These are phyloP conservation scores for Candida parachauliodes DNA, from an alignment of 805 yeast genomes.

Conservation along the genomic window DNA sequence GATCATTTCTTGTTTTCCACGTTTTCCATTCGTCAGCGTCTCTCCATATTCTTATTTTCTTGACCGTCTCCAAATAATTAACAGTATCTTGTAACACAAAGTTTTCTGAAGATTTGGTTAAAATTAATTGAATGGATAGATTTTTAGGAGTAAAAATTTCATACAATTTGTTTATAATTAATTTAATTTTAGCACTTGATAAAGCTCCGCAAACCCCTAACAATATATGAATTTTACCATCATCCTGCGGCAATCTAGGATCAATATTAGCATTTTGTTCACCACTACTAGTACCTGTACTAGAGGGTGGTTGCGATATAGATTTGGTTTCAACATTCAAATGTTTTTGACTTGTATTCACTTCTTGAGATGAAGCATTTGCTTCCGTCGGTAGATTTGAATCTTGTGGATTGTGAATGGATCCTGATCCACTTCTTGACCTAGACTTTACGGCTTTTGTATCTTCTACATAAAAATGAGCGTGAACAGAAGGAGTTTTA, in stretches of 20 bases:
- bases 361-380: too few relatives aligned
- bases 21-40: conserved; percentile 61
- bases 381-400: background rate
- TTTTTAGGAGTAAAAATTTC: conserved; percentile 50
- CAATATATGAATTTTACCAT: conserved; percentile 53
- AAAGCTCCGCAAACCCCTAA: conserved; percentile 59
- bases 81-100: conserved; percentile 48
- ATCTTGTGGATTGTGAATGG: conserved; percentile 5
- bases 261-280: conserved; percentile 54
- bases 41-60: conserved; percentile 51
- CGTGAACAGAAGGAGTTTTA: conserved; percentile 65
- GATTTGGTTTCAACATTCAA: too few relatives aligned
- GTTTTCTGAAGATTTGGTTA: conserved; percentile 51
- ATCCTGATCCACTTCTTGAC: conserved; percentile 36
- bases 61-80: conserved; percentile 31
- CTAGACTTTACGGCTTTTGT: conserved; percentile 49
- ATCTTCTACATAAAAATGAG: conserved; percentile 73
- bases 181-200: conserved; percentile 48
- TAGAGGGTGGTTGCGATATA: conserved; percentile 1
- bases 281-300: conserved; percentile 4
- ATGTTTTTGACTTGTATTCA: too few relatives aligned
- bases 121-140: conserved; percentile 50
- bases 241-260: conserved; percentile 46
- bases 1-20: conserved; percentile 83
- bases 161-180: conserved; percentile 48